Conservation (phyloP, 2,329 filamentous ascomycete genomes). For the Claviceps monticola region DNA sequence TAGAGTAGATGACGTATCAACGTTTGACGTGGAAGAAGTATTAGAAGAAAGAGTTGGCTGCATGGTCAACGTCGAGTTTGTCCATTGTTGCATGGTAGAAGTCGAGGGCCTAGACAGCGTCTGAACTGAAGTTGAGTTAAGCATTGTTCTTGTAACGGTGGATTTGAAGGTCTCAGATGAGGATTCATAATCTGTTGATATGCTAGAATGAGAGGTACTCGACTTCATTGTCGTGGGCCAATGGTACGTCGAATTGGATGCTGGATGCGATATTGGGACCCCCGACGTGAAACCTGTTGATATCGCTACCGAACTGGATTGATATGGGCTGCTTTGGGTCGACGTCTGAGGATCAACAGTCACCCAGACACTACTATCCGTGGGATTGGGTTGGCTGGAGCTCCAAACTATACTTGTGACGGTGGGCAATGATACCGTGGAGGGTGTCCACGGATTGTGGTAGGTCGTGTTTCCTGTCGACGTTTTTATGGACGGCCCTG, state of each 20-base stretch:
- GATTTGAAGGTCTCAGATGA: neutral
- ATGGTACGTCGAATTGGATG: constrained; percentile 1
- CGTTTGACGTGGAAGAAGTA: neutral
- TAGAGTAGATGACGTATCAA: neutral
- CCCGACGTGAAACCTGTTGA: neutral
- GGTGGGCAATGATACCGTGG: neutral
- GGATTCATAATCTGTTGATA: neutral
- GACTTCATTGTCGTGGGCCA: neutral
- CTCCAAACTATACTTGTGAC: constrained; percentile 1
- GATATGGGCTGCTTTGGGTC: neutral
- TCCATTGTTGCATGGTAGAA: neutral
- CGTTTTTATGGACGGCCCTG: neutral
- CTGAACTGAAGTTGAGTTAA: neutral
- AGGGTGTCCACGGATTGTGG: constrained; percentile 1
- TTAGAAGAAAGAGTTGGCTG: neutral
- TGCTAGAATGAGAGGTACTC: neutral
- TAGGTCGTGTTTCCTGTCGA: neutral
- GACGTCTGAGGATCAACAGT: neutral
- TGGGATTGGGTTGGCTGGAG: neutral
- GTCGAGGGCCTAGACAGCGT: neutral
- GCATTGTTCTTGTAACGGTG: neutral
- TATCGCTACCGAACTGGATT: neutral
- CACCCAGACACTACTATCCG: neutral
- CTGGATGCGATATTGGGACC: neutral
- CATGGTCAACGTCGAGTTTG: constrained; percentile 1